Percentiles rank a stretch among this genome's conserved stretches.
Conservation (phyloP, 2,329 filamentous ascomycete genomes). For the Nannizzia gypsea region DNA sequence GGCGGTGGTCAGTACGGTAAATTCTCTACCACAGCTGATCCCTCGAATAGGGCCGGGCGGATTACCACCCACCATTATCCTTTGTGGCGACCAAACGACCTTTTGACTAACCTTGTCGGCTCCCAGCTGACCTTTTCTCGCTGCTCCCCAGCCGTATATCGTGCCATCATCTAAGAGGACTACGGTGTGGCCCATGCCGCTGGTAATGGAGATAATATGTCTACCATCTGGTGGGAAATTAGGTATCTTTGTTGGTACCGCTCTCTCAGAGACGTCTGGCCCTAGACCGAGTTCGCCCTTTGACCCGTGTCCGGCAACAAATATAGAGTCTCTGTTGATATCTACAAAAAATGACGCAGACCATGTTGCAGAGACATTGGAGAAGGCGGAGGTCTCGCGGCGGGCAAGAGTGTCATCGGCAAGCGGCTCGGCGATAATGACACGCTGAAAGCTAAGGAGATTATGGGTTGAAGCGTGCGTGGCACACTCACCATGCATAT, state of each 20-base stretch:
- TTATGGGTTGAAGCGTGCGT: not conserved
- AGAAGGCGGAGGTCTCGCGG: slow-evolving; percentile 22
- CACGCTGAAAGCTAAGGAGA: slow-evolving; percentile 19
- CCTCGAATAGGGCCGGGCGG: slow-evolving; percentile 43
- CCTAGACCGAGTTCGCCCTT: slow-evolving; percentile 65
- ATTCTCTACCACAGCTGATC: slow-evolving; percentile 72
- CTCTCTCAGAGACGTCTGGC: slow-evolving; percentile 17
- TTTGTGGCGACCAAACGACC: slow-evolving; percentile 49
- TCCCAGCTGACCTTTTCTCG: slow-evolving; percentile 75
- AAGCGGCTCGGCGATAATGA: slow-evolving; percentile 15
- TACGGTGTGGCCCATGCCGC: slow-evolving; percentile 68
- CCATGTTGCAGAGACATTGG: slow-evolving; percentile 62
- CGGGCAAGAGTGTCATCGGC: slow-evolving; percentile 7
- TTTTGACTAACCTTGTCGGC: slow-evolving; percentile 35
- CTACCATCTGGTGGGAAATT: slow-evolving; percentile 53
- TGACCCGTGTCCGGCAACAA: slow-evolving; percentile 52
- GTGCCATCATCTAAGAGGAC: slow-evolving; percentile 62
- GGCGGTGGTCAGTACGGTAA: slow-evolving; percentile 56
- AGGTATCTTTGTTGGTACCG: slow-evolving; percentile 39
- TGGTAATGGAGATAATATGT: slow-evolving; percentile 53
- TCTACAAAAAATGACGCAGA: slow-evolving; percentile 55
- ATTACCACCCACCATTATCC: slow-evolving; percentile 32
- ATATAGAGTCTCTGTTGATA: slow-evolving; percentile 39
- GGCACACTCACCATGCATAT: slow-evolving; percentile 37
- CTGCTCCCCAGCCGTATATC: slow-evolving; percentile 79